Evolutionary conservation across 371 early-diverging fungal genomes (phyloP).

Genomic region (Mortierella sp.): DNA sequence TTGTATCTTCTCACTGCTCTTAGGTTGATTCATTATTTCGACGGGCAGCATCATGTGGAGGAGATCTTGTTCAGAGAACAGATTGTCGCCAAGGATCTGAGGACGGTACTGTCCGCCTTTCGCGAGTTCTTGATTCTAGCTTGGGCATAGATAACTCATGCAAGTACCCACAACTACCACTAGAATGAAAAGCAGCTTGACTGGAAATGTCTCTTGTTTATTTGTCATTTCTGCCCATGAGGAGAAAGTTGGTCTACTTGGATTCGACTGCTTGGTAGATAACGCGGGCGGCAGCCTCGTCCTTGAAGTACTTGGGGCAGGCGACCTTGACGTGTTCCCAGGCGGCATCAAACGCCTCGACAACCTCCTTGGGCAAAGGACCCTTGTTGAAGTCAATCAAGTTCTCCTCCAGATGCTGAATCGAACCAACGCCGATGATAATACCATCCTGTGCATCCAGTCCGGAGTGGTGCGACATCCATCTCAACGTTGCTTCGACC

Average conservation of each 20-base stretch:
- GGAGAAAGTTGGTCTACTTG: neutral
- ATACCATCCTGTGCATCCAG: constrained; percentile 61
- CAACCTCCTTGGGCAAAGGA: constrained; percentile 65
- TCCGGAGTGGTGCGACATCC: constrained; percentile 74
- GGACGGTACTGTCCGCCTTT: constrained; percentile 70
- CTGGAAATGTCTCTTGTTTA: too few relatives aligned
- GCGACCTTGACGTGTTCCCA: constrained; percentile 61
- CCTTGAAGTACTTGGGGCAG: constrained; percentile 61
- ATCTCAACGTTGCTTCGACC: constrained; percentile 67
- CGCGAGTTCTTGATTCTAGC: constrained; percentile 67
- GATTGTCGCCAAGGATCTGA: constrained; percentile 73
- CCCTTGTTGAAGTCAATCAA: constrained; percentile 64
- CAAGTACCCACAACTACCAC: neutral
- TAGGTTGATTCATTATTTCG: constrained; percentile 81
- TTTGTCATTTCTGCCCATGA: neutral
- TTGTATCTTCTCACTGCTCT: neutral
- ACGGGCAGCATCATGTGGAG: constrained; percentile 85
- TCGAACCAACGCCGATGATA: constrained; percentile 70
- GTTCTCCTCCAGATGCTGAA: constrained; percentile 64
- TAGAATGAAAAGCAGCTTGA: neutral
- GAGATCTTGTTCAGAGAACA: constrained; percentile 88
- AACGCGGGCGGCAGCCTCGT: neutral
- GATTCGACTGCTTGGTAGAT: neutral
- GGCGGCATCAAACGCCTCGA: constrained; percentile 69
- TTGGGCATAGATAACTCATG: constrained; percentile 32